Percentiles rank a stretch among this genome's conserved stretches.
phyloP scores from a whole-genome alignment of 2,329 filamentous ascomycete species.

The Ascocoryne sarcoides region DNA sequence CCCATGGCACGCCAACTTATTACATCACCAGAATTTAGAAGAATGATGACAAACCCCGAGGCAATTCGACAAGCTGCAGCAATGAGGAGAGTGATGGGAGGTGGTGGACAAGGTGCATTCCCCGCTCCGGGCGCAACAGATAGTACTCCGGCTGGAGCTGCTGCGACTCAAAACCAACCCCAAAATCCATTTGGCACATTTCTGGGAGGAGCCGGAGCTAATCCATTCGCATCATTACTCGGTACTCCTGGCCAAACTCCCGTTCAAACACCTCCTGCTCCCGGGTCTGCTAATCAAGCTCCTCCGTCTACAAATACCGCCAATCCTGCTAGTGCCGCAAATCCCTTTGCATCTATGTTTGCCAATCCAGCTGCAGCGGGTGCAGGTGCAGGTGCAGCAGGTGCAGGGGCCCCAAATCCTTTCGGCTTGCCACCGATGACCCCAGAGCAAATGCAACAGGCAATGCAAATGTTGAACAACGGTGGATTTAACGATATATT shows the following conservation, averaged over 20 bases:
- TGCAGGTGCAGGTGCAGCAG: slow-evolving; percentile 17
- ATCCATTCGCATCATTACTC: slow-evolving; percentile 56
- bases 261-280: slow-evolving; percentile 24
- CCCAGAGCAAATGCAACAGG: slow-evolving; percentile 47
- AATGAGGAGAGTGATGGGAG: slow-evolving; percentile 63
- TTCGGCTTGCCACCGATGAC: slow-evolving; percentile 41
- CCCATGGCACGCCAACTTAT: slow-evolving; percentile 77
- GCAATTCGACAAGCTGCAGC: slow-evolving; percentile 74
- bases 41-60: slow-evolving; percentile 88
- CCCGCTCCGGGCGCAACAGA: slow-evolving; percentile 89
- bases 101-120: slow-evolving; percentile 50
- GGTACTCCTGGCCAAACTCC: slow-evolving; percentile 28
- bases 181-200: slow-evolving; percentile 24
- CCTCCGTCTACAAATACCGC: slow-evolving; percentile 25
- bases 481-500: slow-evolving; percentile 19
- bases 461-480: slow-evolving; percentile 35
- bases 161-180: slow-evolving; percentile 21
- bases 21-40: slow-evolving; percentile 77
- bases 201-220: slow-evolving; percentile 33
- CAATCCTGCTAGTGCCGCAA: slow-evolving; percentile 35
- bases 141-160: slow-evolving; percentile 52
- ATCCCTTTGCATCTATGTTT: slow-evolving; percentile 64
- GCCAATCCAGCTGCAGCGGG: slow-evolving; percentile 24
- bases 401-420: slow-evolving; percentile 22
- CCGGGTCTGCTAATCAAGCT: slow-evolving; percentile 26